These are phyloP conservation scores for Lagenaria siceraria DNA, from an alignment of 306 rosid species.

Conservation along the genomic window DNA sequence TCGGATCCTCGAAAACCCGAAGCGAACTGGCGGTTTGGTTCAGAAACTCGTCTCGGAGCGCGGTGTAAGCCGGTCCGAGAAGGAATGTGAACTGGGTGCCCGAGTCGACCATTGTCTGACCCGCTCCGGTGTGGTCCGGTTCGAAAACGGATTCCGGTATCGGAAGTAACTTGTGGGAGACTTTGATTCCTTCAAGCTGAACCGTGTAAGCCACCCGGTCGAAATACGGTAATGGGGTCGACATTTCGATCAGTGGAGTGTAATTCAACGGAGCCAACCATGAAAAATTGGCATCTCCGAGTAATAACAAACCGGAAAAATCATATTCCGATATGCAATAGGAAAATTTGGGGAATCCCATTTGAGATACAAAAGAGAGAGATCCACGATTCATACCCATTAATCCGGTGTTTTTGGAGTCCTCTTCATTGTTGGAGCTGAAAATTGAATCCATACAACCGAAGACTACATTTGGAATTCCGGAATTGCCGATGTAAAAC, in stretches of 20 bases:
- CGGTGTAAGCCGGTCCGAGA: constrained; percentile 55
- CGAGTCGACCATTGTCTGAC: constrained; percentile 82
- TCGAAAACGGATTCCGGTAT: constrained; percentile 21
- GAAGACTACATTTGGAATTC: constrained; percentile 31
- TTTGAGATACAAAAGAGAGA: constrained; percentile 54
- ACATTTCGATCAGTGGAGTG: constrained; percentile 48
- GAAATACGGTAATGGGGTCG: constrained; percentile 59
- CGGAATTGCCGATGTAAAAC: constrained; percentile 36
- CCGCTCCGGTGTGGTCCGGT: constrained; percentile 86
- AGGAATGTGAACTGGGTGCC: constrained; percentile 82
- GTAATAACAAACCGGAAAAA: constrained; percentile 49
- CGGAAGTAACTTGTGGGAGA: constrained; percentile 27
- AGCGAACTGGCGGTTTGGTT: constrained; percentile 26
- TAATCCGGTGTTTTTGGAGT: constrained; percentile 57
- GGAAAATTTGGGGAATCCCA: constrained; percentile 59
- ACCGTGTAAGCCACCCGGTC: constrained; percentile 71
- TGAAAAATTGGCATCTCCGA: constrained; percentile 52
- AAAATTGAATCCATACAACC: constrained; percentile 65
- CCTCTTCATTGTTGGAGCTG: constrained; percentile 32
- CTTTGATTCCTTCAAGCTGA: constrained; percentile 41
- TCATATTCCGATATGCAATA: constrained; percentile 73
- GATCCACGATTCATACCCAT: constrained; percentile 87
- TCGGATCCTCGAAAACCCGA: constrained; percentile 37
- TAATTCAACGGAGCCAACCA: constrained; percentile 46
- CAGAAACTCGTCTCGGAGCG: constrained; percentile 36